Evolutionary conservation across 2,329 filamentous ascomycete genomes (phyloP), one percentile per base, ranked within the genome.

Genomic region (Ophiocordyceps sinensis): DNA sequence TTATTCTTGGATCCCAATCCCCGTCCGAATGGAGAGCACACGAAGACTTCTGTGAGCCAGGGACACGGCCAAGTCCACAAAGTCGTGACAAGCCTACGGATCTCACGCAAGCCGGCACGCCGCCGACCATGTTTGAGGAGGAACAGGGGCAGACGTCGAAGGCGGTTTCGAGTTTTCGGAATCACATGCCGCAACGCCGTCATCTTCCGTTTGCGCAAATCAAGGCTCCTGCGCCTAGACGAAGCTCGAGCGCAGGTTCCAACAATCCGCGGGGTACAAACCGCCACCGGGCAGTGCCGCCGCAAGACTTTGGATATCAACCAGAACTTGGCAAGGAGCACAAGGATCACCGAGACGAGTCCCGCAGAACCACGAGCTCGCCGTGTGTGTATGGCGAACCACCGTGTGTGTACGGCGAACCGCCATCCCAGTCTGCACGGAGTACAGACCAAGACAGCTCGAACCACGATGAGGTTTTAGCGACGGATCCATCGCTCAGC

Each of bases 151-250:
- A 43, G 30, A 15, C 34, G 21, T 29, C 36, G 13, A 31, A 13
- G 10, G 21, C 26, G 28, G 14, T 32, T 2, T 26, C 39, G 10
- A 42, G 49, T 28, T 60, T 58, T 40, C 53, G 51, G 17, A 43
- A 52, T 32, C 38, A 51, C 2, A 54, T 60, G 53, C 58, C 58
- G 4, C 50, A 36, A 13, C 56, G 55, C 35, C 54, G 58, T 15
- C 47, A 49, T 11, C 50, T 60, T 11, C 58, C 58, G 3, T 44
- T 44, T n/a, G 29, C 37, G 6, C 28, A 28, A 10, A n/a, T 5
- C n/a, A 23, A 34, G 28, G 11, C 29, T 19, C 36, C 12, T 13
- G 15, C 10, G 12, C 17, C 30, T 15, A 32, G 32, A 34, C 29
- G 21, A 34, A 10, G 32, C 14, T 10, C 14, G 32, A 17, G 32